These are phyloP conservation scores for Mycena chlorophos DNA, from an alignment of 768 basidiomycete genomes.

Conservation along the genomic window DNA sequence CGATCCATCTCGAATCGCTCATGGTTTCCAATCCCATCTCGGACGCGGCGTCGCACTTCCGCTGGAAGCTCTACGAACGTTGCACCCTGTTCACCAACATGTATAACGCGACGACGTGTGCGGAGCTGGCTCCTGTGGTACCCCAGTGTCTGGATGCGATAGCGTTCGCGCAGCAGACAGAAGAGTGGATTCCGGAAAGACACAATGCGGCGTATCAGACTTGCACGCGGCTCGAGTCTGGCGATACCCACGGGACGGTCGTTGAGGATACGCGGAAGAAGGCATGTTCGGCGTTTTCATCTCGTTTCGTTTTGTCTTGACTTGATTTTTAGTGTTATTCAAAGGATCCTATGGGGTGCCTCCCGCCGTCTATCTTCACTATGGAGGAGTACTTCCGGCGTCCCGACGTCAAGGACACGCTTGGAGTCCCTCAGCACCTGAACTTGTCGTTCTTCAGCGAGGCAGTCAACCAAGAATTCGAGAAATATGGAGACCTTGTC, in stretches of 20 bases:
- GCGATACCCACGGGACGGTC: constrained; percentile 20
- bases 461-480: constrained; percentile 18
- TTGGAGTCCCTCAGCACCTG: constrained; percentile 22
- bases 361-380: constrained; percentile 22
- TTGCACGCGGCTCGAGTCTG: constrained; percentile 8
- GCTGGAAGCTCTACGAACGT: constrained; percentile 32
- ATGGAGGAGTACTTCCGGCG: constrained; percentile 19
- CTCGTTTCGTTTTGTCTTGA: background rate
- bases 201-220: constrained; percentile 11
- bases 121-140: constrained; percentile 23
- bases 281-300: constrained; percentile 1
- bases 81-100: constrained; percentile 29
- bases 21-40: constrained; percentile 33
- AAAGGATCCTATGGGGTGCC: constrained; percentile 11
- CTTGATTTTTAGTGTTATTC: constrained; percentile 1
- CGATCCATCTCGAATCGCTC: constrained; percentile 35
- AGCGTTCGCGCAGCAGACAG: constrained; percentile 18
- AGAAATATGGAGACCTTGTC: constrained; percentile 18
- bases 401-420: constrained; percentile 10
- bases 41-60: constrained; percentile 27
- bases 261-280: constrained; percentile 22
- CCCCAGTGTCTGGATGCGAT: constrained; percentile 30
- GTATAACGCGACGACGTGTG: constrained; percentile 33
- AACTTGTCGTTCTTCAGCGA: constrained; percentile 17
- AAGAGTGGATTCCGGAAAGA: constrained; percentile 7